Conservation (phyloP, 495 filamentous ascomycete species). For the Chaetomium fimeti region DNA sequence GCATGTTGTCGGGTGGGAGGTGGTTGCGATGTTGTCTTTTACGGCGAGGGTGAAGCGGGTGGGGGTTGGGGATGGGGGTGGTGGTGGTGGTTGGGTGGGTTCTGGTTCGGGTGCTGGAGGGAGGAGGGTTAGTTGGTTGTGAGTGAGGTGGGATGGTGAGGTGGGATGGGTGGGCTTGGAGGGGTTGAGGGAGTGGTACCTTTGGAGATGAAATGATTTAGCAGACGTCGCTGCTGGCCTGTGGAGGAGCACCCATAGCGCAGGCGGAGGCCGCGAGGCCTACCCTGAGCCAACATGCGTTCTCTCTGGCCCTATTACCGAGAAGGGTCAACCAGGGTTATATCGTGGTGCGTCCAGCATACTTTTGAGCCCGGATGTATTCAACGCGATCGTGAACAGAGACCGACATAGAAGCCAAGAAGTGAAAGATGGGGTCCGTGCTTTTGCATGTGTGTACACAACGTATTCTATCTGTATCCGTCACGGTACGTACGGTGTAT, state of each 20-base stretch:
- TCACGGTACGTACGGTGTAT: too few relatives aligned
- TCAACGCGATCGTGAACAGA: too few relatives aligned
- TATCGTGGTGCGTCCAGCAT: not conserved
- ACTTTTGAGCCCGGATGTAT: not conserved
- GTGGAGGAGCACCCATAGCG: constrained; percentile 21
- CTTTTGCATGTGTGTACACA: too few relatives aligned
- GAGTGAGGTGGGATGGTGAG: not conserved
- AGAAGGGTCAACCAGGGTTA: constrained; percentile 21
- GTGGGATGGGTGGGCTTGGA: not conserved
- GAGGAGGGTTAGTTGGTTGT: not conserved
- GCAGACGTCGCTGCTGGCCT: constrained; percentile 30
- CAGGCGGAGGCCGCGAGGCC: constrained; percentile 29
- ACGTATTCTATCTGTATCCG: too few relatives aligned
- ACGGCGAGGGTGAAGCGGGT: constrained; percentile 56
- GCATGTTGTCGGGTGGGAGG: constrained; percentile 68
- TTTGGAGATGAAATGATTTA: constrained; percentile 37
- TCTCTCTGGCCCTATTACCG: not conserved
- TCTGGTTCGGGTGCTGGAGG: constrained; percentile 3
- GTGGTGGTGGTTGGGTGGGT: constrained; percentile 4
- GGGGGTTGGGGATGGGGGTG: not conserved
- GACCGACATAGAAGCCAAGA: too few relatives aligned
- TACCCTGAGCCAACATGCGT: constrained; percentile 30
- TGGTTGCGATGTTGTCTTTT: constrained; percentile 88
- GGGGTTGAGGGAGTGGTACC: constrained; percentile 10
- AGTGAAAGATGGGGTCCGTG: too few relatives aligned